These are phyloP conservation scores for Diaporthe ampelina DNA, from an alignment of 2,329 filamentous ascomycete genomes.

Conservation along the genomic window DNA sequence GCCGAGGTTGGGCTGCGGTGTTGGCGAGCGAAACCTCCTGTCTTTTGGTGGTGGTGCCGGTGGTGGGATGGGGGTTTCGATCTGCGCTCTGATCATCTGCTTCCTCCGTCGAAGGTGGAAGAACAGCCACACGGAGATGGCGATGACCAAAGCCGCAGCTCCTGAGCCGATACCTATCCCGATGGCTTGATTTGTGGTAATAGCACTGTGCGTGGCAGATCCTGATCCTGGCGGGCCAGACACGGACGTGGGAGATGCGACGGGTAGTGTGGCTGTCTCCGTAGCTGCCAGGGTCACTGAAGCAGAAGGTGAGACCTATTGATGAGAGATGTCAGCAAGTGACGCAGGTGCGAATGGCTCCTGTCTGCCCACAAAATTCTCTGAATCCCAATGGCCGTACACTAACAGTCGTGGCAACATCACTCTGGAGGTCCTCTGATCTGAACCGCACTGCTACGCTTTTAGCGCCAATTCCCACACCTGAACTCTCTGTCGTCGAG, in stretches of 20 bases:
- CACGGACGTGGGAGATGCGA: constrained; percentile 20
- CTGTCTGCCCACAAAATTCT: neutral
- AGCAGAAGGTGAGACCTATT: neutral
- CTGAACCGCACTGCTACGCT: constrained; percentile 36
- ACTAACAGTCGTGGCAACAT: constrained; percentile 32
- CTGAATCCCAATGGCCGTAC: neutral
- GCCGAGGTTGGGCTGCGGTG: constrained; percentile 13
- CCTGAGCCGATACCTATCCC: constrained; percentile 48
- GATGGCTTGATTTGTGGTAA: constrained; percentile 45
- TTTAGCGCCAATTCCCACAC: constrained; percentile 33
- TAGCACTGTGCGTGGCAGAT: constrained; percentile 31
- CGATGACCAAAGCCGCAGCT: constrained; percentile 43
- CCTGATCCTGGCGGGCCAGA: constrained; percentile 7
- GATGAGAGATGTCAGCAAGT: neutral
- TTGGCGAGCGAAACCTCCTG: constrained; percentile 19
- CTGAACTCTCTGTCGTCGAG: constrained; percentile 19
- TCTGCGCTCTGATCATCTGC: constrained; percentile 34
- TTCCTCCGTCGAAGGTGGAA: constrained; percentile 45
- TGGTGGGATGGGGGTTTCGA: constrained; percentile 23
- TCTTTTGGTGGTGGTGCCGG: constrained; percentile 36
- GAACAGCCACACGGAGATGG: constrained; percentile 42
- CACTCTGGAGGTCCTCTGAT: constrained; percentile 36
- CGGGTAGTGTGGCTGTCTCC: neutral
- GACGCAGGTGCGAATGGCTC: neutral
- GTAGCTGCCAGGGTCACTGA: constrained; percentile 12